phyloP scores from a whole-genome alignment of 2,329 filamentous ascomycete genomes.

The Paraphoma chrysanthemicola region DNA sequence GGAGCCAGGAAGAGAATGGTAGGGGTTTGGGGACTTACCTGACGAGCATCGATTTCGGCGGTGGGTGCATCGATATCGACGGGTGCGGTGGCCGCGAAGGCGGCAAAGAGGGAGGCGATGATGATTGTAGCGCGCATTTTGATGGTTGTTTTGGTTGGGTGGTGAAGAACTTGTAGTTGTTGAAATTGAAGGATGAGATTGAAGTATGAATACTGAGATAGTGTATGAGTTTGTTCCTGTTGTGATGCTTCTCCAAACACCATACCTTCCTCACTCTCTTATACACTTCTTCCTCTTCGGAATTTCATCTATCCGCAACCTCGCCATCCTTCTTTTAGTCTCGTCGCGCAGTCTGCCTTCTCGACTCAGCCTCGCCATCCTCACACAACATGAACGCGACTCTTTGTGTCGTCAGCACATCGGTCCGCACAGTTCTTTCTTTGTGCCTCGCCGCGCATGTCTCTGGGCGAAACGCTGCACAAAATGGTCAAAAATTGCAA shows the following conservation, averaged over 20 bases:
- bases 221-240: neutral
- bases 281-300: neutral
- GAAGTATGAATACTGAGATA: neutral
- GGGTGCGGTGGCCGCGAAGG: conserved; percentile 9
- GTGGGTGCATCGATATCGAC: neutral
- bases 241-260: neutral
- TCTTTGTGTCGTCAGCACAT: neutral
- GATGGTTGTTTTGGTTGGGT: neutral
- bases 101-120: conserved; percentile 17
- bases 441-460: neutral
- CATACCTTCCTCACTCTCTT: neutral
- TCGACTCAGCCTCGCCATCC: neutral
- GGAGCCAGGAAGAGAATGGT: neutral
- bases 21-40: conserved; percentile 2
- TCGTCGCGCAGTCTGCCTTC: neutral
- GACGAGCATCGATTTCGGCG: conserved; percentile 2
- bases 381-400: neutral
- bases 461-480: neutral
- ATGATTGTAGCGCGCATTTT: conserved; percentile 21
- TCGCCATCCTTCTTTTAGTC: neutral
- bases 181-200: neutral
- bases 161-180: no score
- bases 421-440: neutral
- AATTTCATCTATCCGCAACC: neutral
- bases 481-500: neutral